Evolutionary conservation across 2,329 filamentous ascomycete species (phyloP).

Genomic region (Trichoderma sp.): DNA sequence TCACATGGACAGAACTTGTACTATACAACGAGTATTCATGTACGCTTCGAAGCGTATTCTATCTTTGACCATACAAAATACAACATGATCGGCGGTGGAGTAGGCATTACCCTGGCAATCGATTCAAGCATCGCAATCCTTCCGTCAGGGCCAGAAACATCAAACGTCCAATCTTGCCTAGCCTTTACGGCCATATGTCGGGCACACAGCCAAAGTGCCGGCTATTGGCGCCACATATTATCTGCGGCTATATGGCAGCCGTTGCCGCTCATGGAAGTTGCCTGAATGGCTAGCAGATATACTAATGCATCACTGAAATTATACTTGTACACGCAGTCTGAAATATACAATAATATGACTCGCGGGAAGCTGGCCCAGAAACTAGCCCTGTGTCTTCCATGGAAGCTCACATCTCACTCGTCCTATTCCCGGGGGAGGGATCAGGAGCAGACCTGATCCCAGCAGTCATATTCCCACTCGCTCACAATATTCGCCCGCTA

Average conservation of each 20-base stretch:
- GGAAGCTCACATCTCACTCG: background rate
- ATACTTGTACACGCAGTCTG: slow-evolving; percentile 2
- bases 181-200: slow-evolving; percentile 16
- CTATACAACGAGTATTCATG: background rate
- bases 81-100: background rate
- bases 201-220: slow-evolving; percentile 11
- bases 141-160: background rate
- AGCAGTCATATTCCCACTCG: background rate
- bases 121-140: slow-evolving; percentile 4
- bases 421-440: background rate
- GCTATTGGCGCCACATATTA: slow-evolving; percentile 5
- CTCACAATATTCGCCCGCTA: background rate
- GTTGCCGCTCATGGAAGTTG: background rate
- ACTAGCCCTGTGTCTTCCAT: background rate
- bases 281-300: background rate
- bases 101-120: background rate
- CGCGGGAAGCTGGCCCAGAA: background rate
- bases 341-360: slow-evolving; percentile 5
- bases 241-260: slow-evolving; percentile 1
- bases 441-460: background rate
- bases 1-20: background rate
- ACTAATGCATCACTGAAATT: background rate
- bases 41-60: background rate
- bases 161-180: background rate
- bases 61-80: background rate